phyloP scores from a whole-genome alignment of 805 yeast genomes.

The Metschnikowia orientalis region DNA sequence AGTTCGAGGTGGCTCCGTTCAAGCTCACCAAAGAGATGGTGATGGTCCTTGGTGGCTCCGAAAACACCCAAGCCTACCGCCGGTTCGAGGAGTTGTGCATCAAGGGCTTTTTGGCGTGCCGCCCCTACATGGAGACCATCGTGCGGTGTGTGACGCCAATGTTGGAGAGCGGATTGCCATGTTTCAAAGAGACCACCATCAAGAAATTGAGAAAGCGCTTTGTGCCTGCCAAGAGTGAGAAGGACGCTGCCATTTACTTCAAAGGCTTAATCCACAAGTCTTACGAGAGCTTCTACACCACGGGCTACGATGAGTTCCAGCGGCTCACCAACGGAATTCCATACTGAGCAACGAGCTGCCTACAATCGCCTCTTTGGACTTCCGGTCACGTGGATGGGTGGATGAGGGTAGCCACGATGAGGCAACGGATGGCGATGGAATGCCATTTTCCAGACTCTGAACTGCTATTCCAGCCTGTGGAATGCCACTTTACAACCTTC shows the following conservation, averaged over 20 bases:
- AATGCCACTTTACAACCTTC: too few species aligned
- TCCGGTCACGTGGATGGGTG: too few species aligned
- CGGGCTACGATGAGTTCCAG: slow-evolving; percentile 97
- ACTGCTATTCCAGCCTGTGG: too few species aligned
- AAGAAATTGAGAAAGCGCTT: slow-evolving; percentile 73
- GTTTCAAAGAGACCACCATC: slow-evolving; percentile 87
- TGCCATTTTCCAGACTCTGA: too few species aligned
- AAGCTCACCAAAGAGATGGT: slow-evolving; percentile 96
- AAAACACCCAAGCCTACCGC: slow-evolving; percentile 76
- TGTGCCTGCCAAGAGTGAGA: slow-evolving; percentile 74
- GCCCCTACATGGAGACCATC: slow-evolving; percentile 84
- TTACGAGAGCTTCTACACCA: slow-evolving; percentile 83
- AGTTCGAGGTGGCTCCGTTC: slow-evolving; percentile 97
- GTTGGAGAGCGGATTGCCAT: slow-evolving; percentile 93
- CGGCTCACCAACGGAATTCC: slow-evolving; percentile 96
- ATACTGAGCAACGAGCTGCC: too few species aligned
- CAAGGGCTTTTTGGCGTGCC: slow-evolving; percentile 81
- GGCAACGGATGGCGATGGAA: too few species aligned
- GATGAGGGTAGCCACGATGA: too few species aligned
- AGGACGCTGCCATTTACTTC: slow-evolving; percentile 79
- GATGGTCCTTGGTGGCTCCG: slow-evolving; percentile 88
- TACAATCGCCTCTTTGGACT: too few species aligned
- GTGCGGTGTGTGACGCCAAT: slow-evolving; percentile 84
- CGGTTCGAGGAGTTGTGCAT: slow-evolving; percentile 96
- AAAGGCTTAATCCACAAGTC: slow-evolving; percentile 72